phyloP scores from a whole-genome alignment of 2,329 filamentous ascomycete species.

The Emmonsia crescens region DNA sequence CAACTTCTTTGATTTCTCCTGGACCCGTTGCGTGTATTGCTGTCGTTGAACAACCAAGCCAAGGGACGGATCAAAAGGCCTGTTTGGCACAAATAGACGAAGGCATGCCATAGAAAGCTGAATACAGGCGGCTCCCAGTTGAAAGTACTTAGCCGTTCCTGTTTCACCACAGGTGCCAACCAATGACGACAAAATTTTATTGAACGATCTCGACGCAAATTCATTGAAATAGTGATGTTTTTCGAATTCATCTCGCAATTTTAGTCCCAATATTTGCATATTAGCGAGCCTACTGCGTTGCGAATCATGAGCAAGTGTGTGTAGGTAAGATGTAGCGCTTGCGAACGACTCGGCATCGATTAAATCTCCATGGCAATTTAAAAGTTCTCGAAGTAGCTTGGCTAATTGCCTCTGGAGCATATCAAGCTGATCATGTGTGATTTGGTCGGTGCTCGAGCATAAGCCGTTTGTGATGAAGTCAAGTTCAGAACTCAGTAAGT shows the following conservation, averaged over 20 bases:
- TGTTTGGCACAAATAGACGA: constrained; percentile 73
- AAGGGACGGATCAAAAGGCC: constrained; percentile 69
- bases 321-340: constrained; percentile 16
- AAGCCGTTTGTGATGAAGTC: constrained; percentile 50
- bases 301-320: neutral
- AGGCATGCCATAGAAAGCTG: constrained; percentile 64
- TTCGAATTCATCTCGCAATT: constrained; percentile 16
- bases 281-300: constrained; percentile 6
- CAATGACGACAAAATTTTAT: constrained; percentile 20
- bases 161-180: constrained; percentile 8
- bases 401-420: constrained; percentile 41
- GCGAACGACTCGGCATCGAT: constrained; percentile 22
- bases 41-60: constrained; percentile 52
- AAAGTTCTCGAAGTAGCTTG: constrained; percentile 23
- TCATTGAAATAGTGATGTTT: constrained; percentile 27
- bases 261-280: constrained; percentile 13
- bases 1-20: constrained; percentile 47
- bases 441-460: constrained; percentile 38
- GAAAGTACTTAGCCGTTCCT: constrained; percentile 18
- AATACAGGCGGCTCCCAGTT: constrained; percentile 57
- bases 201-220: constrained; percentile 22
- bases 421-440: constrained; percentile 41
- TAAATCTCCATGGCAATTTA: constrained; percentile 26
- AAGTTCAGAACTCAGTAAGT: constrained; percentile 54
- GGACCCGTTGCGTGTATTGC: constrained; percentile 46